These are phyloP conservation scores for Hypomontagnella submonticulosa DNA, from an alignment of 495 filamentous ascomycete genomes.

Conservation along the genomic window DNA sequence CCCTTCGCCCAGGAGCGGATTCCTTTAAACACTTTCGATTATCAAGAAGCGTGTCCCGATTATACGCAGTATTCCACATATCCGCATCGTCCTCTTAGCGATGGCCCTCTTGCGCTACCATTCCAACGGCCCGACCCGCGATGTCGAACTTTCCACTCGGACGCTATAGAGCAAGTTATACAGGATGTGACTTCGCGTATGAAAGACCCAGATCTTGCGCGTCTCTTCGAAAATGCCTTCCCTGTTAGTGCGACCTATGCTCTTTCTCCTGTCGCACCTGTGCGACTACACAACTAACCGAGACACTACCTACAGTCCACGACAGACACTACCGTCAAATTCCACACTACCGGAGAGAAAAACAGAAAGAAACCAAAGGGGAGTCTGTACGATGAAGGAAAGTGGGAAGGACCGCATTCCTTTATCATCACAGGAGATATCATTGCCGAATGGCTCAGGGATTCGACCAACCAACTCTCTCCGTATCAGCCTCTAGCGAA, in stretches of 20 bases:
- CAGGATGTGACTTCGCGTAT: slow-evolving; percentile 80
- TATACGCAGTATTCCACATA: slow-evolving; percentile 62
- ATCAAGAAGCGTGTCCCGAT: slow-evolving; percentile 61
- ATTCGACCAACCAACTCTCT: slow-evolving; percentile 93
- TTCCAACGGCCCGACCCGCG: slow-evolving; percentile 83
- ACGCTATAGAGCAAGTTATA: slow-evolving; percentile 88
- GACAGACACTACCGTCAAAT: slow-evolving; percentile 85
- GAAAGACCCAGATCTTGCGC: slow-evolving; percentile 87
- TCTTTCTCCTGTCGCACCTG: slow-evolving; percentile 20
- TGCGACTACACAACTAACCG: slow-evolving; percentile 24
- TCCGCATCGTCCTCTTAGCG: slow-evolving; percentile 74
- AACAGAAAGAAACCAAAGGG: slow-evolving; percentile 50
- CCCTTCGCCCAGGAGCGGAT: slow-evolving; percentile 45
- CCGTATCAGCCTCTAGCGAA: slow-evolving; percentile 89
- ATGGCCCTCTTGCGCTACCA: slow-evolving; percentile 82
- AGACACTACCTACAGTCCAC: slow-evolving; percentile 67
- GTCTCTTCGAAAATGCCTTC: slow-evolving; percentile 96
- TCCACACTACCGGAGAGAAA: slow-evolving; percentile 59
- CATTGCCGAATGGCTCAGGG: slow-evolving; percentile 96
- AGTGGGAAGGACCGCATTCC: slow-evolving; percentile 86
- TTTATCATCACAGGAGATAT: slow-evolving; percentile 97
- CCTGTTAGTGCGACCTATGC: slow-evolving; percentile 57
- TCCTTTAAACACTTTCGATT: slow-evolving; percentile 39
- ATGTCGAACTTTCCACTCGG: slow-evolving; percentile 90
- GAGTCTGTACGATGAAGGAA: slow-evolving; percentile 57